Conservation (phyloP, 2,329 filamentous ascomycete species). For the Epichloe sylvatica region DNA sequence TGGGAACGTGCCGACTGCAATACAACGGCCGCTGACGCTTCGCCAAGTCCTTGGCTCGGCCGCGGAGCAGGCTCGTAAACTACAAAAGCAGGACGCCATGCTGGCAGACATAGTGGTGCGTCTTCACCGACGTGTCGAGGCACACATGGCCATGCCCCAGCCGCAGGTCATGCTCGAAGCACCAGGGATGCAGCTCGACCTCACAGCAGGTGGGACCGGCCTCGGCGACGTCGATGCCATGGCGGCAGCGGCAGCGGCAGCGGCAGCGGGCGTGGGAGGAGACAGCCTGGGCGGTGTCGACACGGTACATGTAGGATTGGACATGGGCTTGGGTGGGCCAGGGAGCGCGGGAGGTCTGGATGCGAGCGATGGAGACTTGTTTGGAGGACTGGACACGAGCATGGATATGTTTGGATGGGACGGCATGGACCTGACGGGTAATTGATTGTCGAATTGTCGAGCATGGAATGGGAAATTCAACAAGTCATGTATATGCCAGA, state of each 20-base stretch:
- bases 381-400: slow-evolving; percentile 22
- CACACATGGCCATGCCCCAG: slow-evolving; percentile 39
- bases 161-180: slow-evolving; percentile 28
- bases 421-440: slow-evolving; percentile 20
- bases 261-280: slow-evolving; percentile 25
- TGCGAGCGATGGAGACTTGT: slow-evolving; percentile 24
- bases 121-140: slow-evolving; percentile 49
- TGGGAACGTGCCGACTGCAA: slow-evolving; percentile 21
- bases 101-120: slow-evolving; percentile 49
- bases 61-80: slow-evolving; percentile 41
- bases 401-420: slow-evolving; percentile 33
- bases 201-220: slow-evolving; percentile 23
- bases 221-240: slow-evolving; percentile 30
- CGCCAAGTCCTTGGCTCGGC: slow-evolving; percentile 45
- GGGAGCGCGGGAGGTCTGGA: slow-evolving; percentile 19
- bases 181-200: slow-evolving; percentile 26
- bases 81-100: slow-evolving; percentile 41
- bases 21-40: slow-evolving; percentile 40
- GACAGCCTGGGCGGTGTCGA: slow-evolving; percentile 27
- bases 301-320: slow-evolving; percentile 24
- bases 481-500: too few species aligned
- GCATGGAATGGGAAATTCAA: too few species aligned
- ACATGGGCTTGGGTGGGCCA: slow-evolving; percentile 28
- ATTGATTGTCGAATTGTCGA: background rate
- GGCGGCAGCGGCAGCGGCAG: slow-evolving; percentile 20